Evolutionary conservation across 805 yeast species (phyloP).

Genomic region (Zygosaccharomyces kombuchaensis): DNA sequence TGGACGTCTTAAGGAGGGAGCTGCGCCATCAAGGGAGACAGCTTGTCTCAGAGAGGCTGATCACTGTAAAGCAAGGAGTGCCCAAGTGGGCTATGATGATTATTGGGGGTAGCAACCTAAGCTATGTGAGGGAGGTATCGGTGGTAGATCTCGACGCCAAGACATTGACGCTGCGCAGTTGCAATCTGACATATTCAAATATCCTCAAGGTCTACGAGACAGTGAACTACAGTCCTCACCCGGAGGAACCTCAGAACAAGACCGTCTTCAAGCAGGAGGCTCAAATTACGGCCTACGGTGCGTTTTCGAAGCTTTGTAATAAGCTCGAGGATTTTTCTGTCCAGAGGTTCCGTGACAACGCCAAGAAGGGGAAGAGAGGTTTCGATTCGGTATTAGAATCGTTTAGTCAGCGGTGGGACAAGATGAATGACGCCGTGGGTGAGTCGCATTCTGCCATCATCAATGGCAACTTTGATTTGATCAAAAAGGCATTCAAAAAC

Average conservation of each 20-base stretch:
- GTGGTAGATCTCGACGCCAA: conserved; percentile 66
- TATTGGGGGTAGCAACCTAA: conserved; percentile 67
- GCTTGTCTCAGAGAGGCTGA: conserved; percentile 77
- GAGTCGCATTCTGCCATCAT: conserved; percentile 17
- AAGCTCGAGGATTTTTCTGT: conserved; percentile 91
- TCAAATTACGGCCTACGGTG: conserved; percentile 79
- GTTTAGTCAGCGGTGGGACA: conserved; percentile 35
- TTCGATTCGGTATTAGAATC: conserved; percentile 72
- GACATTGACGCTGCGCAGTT: conserved; percentile 75
- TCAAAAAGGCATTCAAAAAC: conserved; percentile 19
- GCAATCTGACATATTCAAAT: conserved; percentile 76
- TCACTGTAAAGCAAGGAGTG: conserved; percentile 81
- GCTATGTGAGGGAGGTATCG: conserved; percentile 85
- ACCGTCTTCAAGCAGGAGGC: conserved; percentile 81
- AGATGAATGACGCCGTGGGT: conserved; percentile 27
- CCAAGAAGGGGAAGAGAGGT: conserved; percentile 73
- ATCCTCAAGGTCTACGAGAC: conserved; percentile 79
- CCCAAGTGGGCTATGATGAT: conserved; percentile 75
- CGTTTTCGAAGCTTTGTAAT: conserved; percentile 64
- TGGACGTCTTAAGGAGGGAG: conserved; percentile 78
- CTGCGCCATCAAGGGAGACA: conserved; percentile 48
- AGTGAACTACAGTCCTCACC: conserved; percentile 75
- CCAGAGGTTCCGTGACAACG: conserved; percentile 84
- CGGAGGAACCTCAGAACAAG: conserved; percentile 41
- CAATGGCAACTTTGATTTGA: conserved; percentile 14